Conservation (phyloP, 2,329 filamentous ascomycete genomes). For the Talaromyces sp. region DNA sequence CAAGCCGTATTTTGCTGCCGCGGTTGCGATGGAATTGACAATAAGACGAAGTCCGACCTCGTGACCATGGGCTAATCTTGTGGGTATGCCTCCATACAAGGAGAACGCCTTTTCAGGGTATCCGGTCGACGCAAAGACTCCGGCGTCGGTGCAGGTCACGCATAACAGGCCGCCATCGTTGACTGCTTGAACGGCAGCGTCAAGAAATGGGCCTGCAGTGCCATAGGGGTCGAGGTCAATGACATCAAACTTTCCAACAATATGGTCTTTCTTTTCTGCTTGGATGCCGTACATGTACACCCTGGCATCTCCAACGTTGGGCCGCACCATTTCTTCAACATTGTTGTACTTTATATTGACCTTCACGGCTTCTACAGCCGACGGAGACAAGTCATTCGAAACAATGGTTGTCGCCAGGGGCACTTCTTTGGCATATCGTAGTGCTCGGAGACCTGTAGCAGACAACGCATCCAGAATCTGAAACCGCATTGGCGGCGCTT, state of each 20-base stretch:
- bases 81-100: conserved; percentile 83
- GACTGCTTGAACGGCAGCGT: conserved; percentile 81
- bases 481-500: conserved; percentile 48
- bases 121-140: conserved; percentile 88
- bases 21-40: conserved; percentile 71
- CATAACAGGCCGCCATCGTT: conserved; percentile 86
- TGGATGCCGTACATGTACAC: conserved; percentile 78
- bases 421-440: conserved; percentile 88
- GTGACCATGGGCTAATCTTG: conserved; percentile 81
- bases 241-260: conserved; percentile 70
- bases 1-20: conserved; percentile 80
- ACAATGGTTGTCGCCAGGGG: conserved; percentile 77
- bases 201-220: conserved; percentile 86
- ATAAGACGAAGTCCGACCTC: conserved; percentile 86
- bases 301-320: conserved; percentile 77
- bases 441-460: conserved; percentile 82
- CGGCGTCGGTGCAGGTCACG: conserved; percentile 94
- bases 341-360: conserved; percentile 81
- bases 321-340: conserved; percentile 64
- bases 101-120: conserved; percentile 93
- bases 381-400: conserved; percentile 80
- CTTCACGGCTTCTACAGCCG: conserved; percentile 74
- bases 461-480: conserved; percentile 93
- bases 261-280: conserved; percentile 31
- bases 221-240: conserved; percentile 97